Base-by-base conservation (phyloP, 306 rosid species). In the Quercus alba region DNA sequence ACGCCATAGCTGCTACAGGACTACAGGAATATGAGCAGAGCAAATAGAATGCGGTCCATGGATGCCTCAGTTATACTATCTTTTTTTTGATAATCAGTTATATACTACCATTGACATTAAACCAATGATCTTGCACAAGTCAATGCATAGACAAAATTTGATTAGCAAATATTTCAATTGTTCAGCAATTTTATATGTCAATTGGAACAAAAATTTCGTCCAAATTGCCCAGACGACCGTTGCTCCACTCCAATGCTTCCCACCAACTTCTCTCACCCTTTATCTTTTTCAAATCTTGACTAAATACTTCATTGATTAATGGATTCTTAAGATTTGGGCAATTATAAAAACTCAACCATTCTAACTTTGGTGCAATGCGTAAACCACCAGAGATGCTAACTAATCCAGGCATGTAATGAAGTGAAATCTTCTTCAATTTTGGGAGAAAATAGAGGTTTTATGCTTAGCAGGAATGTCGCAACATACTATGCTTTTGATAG, bases 251-350 rank as follows among this genome's bases (percentile, higher is more conserved):
- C 66, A 79, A 11, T 8, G 74, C 17, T 13, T 76, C 68, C 85
- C 78, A 81, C 85, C 81, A 81, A 9, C 2, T 62, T 1, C n/a
- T 35, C 73, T 81, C 81, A 59, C 78, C 85, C 56, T 62, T 35
- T 11, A 81, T 81, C 12, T 13, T 20, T 5, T 1, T 62, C 4
- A 81, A 3, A 0, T 2, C 3, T 38, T 72, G 4, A 19, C 74
- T 63, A 15, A 54, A 63, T 23, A 71, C 12, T 46, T 81, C 78
- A 0, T 4, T 5, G 3, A n/a, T 35, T 0, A 58, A 77, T 33
- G 63, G 62, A 3, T 31, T 63, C 5, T 19, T 20, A 31, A 81
- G 81, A 18, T 77, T 77, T 7, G 81, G 78, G 21, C 85, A 81
- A 15, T 62, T 10, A 76, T 77, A 81, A 25, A 76, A 20, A 38